A percentile compares a stretch with the other conserved stretches of the same genome.
Conservation (phyloP, 305 asterid genomes). For the Fraxinus dipetala region DNA sequence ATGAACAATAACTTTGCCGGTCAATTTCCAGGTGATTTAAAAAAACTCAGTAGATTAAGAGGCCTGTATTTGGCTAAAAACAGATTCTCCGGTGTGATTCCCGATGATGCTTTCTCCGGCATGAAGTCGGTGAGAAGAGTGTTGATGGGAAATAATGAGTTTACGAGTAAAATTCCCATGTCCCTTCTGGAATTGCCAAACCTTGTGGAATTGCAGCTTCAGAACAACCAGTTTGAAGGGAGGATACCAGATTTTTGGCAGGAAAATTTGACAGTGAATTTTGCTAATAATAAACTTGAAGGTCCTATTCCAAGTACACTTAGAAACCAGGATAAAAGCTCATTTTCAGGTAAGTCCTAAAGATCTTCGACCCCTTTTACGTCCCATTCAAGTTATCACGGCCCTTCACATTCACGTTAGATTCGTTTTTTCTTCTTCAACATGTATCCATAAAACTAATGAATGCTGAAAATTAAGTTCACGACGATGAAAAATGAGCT, state of each 20-base stretch:
- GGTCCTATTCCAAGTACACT: constrained; percentile 54
- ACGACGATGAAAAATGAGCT: background rate
- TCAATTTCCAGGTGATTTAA: constrained; percentile 41
- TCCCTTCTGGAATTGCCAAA: constrained; percentile 47
- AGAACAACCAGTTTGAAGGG: constrained; percentile 56
- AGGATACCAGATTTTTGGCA: constrained; percentile 61
- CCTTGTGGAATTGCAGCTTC: constrained; percentile 45
- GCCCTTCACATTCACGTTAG: background rate
- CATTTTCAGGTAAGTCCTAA: constrained; percentile 47
- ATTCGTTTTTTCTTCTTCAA: background rate
- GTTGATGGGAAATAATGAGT: constrained; percentile 41
- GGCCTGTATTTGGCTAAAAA: constrained; percentile 55
- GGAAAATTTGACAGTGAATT: constrained; percentile 35
- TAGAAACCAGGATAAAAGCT: constrained; percentile 30
- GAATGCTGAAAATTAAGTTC: background rate
- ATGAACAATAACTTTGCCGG: constrained; percentile 56
- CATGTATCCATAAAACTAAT: background rate
- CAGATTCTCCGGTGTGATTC: constrained; percentile 55
- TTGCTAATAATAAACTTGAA: constrained; percentile 49
- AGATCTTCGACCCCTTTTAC: background rate
- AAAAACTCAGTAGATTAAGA: constrained; percentile 44
- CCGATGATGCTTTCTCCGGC: constrained; percentile 47
- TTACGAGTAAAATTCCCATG: constrained; percentile 50
- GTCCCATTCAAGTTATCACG: background rate
- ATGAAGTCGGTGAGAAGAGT: constrained; percentile 43